Evolutionary conservation across 495 filamentous ascomycete genomes (phyloP).

Genomic region (Penicillium mononematosum): DNA sequence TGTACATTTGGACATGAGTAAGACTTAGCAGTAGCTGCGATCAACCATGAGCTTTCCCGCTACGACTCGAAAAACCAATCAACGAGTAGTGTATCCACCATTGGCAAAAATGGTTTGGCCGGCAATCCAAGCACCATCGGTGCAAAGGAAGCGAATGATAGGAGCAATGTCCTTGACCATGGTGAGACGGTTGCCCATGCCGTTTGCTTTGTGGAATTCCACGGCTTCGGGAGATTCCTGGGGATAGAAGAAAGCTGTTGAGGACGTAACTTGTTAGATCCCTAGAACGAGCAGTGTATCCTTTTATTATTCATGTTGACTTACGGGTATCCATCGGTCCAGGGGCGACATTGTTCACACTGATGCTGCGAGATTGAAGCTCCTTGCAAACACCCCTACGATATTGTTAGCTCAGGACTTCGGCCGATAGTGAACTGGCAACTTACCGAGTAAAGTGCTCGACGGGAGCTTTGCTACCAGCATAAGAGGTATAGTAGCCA

Average conservation of each 20-base stretch:
- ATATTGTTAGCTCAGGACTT: too few species aligned
- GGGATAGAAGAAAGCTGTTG: slow-evolving; percentile 20
- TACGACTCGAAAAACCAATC: background rate
- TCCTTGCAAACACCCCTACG: slow-evolving; percentile 33
- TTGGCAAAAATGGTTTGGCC: slow-evolving; percentile 45
- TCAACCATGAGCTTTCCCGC: too few species aligned
- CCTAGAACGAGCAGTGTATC: too few species aligned
- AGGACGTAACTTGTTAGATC: too few species aligned
- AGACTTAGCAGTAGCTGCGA: too few species aligned
- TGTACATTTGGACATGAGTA: too few species aligned
- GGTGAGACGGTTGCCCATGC: slow-evolving; percentile 37
- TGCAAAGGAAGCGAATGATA: slow-evolving; percentile 39
- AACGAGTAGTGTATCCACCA: slow-evolving; percentile 43
- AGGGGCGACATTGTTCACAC: slow-evolving; percentile 37
- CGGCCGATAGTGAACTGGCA: too few species aligned
- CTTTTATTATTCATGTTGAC: too few species aligned
- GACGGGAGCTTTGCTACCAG: slow-evolving; percentile 38
- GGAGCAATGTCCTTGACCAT: slow-evolving; percentile 38
- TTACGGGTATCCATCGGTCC: slow-evolving; percentile 44
- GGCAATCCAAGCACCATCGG: slow-evolving; percentile 41
- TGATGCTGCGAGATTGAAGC: slow-evolving; percentile 31
- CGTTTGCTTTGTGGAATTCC: slow-evolving; percentile 37
- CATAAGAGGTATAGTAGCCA: slow-evolving; percentile 40
- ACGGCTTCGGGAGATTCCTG: slow-evolving; percentile 38
- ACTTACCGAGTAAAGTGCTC: slow-evolving; percentile 39